Base-by-base conservation (phyloP, 2,329 filamentous ascomycete species). In the Fusarium sp. region DNA sequence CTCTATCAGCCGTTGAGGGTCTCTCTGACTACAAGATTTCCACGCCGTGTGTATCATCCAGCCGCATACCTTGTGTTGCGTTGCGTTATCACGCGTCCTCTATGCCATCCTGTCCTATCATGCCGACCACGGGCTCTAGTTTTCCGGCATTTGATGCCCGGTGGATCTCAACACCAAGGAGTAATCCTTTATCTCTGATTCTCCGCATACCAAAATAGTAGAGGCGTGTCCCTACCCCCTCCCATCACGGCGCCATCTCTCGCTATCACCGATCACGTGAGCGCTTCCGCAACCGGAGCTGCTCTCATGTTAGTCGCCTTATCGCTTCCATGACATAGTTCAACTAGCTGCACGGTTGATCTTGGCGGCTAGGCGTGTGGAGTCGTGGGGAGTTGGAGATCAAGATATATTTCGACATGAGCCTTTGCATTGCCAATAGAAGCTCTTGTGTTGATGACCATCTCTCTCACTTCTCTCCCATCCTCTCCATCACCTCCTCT, bases 121-220 rank as follows among this genome's bases (percentile, higher is more conserved):
- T 43, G 12, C 10, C 38, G 32, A 24, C 61, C 61, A 64, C 61
- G 49, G 41, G 46, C 40, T 38, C 36, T 28, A 35, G 7, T 22
- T 44, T 25, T 58, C 51, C 61, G 61, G 60, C 48, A 64, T 49
- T 64, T 61, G 55, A 64, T 64, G 44, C 60, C 60, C 60, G 60
- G 57, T 36, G 48, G 32, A 26, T 54, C 22, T 26, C 13, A 26
- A 24, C 24, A 36, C 24, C 48, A 52, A 53, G 55, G 42, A 49
- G 45, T 47, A 11, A 28, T 25, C 24, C n/a, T 55, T 64, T 64
- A 64, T 64, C 61, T 60, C 12, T 53, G 31, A 19, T 32, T 45
- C 55, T 55, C 61, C 55, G 61, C 55, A 61, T 45, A 24, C 58
- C 54, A 61, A 15, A 28, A 26, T 29, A 36, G 54, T 40, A 15